phyloP scores from a whole-genome alignment of 148 eudicot genomes.

The Rhododendron vialii region DNA sequence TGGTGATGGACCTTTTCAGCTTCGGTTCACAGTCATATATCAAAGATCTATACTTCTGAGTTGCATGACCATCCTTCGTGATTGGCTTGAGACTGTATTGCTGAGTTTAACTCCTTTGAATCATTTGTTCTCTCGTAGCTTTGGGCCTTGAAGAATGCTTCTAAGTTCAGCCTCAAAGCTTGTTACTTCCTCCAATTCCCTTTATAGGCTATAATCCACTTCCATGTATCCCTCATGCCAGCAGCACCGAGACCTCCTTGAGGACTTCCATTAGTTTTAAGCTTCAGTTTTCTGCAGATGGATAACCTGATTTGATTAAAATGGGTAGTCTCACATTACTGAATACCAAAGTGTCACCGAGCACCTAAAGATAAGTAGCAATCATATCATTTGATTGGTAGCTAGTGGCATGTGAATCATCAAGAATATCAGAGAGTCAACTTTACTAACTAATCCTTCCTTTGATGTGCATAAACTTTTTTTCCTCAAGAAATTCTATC shows the following conservation, averaged over 20 bases:
- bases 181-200: background rate
- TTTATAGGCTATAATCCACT: background rate
- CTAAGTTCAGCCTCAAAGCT: background rate
- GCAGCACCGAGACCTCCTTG: background rate
- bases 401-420: background rate
- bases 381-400: background rate
- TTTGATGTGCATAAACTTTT: background rate
- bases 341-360: background rate
- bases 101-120: background rate
- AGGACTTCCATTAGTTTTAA: background rate
- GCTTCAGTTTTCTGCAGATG: too few species aligned
- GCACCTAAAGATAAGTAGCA: background rate
- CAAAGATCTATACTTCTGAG: too few species aligned
- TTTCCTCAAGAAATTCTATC: too few species aligned
- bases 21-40: too few species aligned
- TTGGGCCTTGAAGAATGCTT: background rate
- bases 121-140: background rate
- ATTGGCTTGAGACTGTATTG: background rate
- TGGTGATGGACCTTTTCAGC: too few species aligned
- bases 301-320: too few species aligned
- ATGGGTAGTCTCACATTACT: background rate
- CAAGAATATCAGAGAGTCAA: background rate
- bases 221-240: background rate
- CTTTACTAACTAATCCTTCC: background rate
- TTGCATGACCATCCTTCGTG: too few species aligned